Base-by-base conservation (phyloP, 2,329 filamentous ascomycete genomes). In the Cryphonectria nitschkei region DNA sequence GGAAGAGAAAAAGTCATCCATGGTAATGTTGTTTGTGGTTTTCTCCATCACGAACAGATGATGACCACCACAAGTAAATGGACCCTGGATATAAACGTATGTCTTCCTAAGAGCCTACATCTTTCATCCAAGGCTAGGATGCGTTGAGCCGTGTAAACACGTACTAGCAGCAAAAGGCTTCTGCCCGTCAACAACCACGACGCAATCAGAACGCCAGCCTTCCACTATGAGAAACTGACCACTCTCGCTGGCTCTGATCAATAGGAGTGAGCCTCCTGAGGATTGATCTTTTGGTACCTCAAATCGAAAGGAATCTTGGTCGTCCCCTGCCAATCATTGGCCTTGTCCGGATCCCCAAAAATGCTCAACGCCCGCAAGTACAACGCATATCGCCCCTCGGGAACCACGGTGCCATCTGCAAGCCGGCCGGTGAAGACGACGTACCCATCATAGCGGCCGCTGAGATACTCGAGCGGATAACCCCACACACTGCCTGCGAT, bases 361-460 rank as follows among this genome's bases (percentile, higher is more conserved):
- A 78, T 68, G 65, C 69, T 76, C 46, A 78, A 52, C 2, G 72
- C 76, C 26, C 74, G 72, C 29, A 74, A 73, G 32, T 76, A 70
- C 46, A 79, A 71, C 60, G 50, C 66, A 56, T 79, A 79, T 1
- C 37, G 43, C 0, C 78, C 78, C 67, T 75, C 74, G 1, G 76
- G 74, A 7, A 76, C 74, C 16, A 74, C 65, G 0, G 67, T 73
- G 0, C 77, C 73, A 52, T 78, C 76, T 0, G 64, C 72, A 50
- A 78, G 63, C 54, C 73, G 43, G 2, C 77, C 77, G 19, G 29
- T 69, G 67, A 78, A 78, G 14, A 68, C 70, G n/a, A 73, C 65
- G 19, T 19, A 61, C 0, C 43, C 64, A 41, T 67, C 64, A 1
- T 63, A 52, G 6, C 65, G 50, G 1, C 75, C 65, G 2, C 69